Evolutionary conservation across 2,329 filamentous ascomycete species (phyloP), one percentile per base, ranked within the genome.

Genomic region (Aspergillus sp.): DNA sequence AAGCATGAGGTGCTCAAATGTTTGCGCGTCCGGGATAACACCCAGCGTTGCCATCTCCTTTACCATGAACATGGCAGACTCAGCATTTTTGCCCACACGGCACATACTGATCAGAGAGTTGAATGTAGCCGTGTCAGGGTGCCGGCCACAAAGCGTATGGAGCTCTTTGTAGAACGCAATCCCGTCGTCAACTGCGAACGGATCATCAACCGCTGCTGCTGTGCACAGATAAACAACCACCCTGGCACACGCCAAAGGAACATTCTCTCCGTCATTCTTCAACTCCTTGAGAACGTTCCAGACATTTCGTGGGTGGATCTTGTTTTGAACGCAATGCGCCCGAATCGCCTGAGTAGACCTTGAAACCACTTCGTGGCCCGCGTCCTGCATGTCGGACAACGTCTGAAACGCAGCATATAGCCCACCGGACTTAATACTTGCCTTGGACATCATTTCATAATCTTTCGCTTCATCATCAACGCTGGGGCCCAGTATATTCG

Each of bases 361-460:
- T 4, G 80, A 69, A 34, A 84, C 82, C 3, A 85, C 80, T 39
- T 81, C 71, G 5, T 88, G 70, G 5, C 86, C 85, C 17, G 86
- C 83, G 58, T 84, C 80, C 20, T 83, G 76, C 88, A 96, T 95
- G 68, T 91, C 87, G 62, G 84, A 85, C 15, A 96, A 78, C 1
- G 89, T 81, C 41, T 84, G 83, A 36, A 96, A 80, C 0, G 89
- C 89, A 24, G 85, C 84, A 22, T 77, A 74, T 7, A 93, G 67
- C 62, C 95, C 85, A 2, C 81, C 79, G 3, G 78, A 76, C 15
- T 73, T 72, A 11, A 85, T 79, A 68, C 96, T 91, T 4, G 89
- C 83, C 56, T 90, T 86, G 6, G 93, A 78, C 26, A 97, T 81
- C 26, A 88, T 82, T 71, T 96, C 91, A 73, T 95, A 96, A 69